These are phyloP conservation scores for Pyrenochaeta sp. DNA, from an alignment of 2,329 filamentous ascomycete species.

Conservation along the genomic window DNA sequence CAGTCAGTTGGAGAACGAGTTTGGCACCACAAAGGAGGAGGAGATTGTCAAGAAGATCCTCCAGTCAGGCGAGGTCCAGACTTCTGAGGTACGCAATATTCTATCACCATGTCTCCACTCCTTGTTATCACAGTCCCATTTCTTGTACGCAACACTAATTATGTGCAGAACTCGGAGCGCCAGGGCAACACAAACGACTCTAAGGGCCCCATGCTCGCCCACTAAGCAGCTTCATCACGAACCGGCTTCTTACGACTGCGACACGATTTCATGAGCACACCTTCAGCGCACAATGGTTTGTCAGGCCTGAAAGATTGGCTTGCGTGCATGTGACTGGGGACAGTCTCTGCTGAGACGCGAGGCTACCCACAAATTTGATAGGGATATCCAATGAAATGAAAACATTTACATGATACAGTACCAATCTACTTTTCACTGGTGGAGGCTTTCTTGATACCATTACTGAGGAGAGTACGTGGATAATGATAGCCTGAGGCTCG, in stretches of 20 bases:
- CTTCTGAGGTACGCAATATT: conserved; percentile 38
- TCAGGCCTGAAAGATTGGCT: conserved; percentile 21
- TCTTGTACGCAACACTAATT: too few species aligned
- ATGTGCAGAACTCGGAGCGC: conserved; percentile 50
- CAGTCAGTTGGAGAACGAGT: conserved; percentile 80
- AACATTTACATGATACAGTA: background rate
- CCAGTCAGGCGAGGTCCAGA: conserved; percentile 68
- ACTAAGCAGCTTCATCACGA: conserved; percentile 30
- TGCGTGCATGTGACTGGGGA: conserved; percentile 12
- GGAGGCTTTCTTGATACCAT: background rate
- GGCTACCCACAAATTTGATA: conserved; percentile 17
- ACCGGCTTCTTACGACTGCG: conserved; percentile 23
- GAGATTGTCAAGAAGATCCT: conserved; percentile 84
- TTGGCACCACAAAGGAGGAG: conserved; percentile 81
- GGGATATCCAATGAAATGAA: conserved; percentile 24
- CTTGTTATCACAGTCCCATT: too few species aligned
- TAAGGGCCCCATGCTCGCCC: conserved; percentile 44
- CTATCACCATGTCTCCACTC: too few species aligned
- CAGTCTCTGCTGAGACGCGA: conserved; percentile 29
- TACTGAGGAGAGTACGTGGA: background rate
- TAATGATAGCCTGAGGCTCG: background rate
- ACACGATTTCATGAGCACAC: conserved; percentile 23
- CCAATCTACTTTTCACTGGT: background rate
- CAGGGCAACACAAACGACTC: conserved; percentile 55
- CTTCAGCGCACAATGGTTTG: conserved; percentile 2